A percentile compares a stretch with the other conserved stretches of the same genome.
Evolutionary conservation across 768 basidiomycete species (phyloP).

Genomic region (Amanita molliuscula): DNA sequence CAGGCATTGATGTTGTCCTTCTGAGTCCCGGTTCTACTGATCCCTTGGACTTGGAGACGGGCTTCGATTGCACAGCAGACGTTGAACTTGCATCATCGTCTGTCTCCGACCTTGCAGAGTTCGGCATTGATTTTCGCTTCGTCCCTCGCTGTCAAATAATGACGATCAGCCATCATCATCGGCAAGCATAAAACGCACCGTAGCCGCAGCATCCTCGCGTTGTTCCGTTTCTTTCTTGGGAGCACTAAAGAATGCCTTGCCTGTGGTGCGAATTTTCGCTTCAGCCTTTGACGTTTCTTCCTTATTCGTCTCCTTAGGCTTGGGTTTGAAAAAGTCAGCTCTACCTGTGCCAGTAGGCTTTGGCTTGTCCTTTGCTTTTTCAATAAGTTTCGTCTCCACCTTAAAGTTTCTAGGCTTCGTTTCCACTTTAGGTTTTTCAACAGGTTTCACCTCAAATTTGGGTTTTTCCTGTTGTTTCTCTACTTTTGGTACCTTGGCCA

Average conservation of each 20-base stretch:
- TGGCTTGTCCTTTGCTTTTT: slow-evolving; percentile 16
- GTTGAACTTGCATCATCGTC: slow-evolving; percentile 14
- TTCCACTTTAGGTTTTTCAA: slow-evolving; percentile 16
- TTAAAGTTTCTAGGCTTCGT: slow-evolving; percentile 38
- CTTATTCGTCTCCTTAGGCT: slow-evolving; percentile 20
- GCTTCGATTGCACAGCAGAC: not conserved
- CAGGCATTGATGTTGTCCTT: not conserved
- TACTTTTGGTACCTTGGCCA: slow-evolving; percentile 9
- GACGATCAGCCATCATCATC: not conserved
- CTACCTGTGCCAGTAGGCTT: slow-evolving; percentile 39
- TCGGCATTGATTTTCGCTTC: slow-evolving; percentile 33
- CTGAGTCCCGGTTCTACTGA: not conserved
- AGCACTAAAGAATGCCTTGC: slow-evolving; percentile 9
- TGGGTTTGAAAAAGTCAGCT: slow-evolving; percentile 51
- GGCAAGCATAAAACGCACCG: not conserved
- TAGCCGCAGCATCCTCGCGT: slow-evolving; percentile 13
- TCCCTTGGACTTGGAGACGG: slow-evolving; percentile 5
- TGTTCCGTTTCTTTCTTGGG: slow-evolving; percentile 9
- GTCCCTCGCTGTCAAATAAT: slow-evolving; percentile 20
- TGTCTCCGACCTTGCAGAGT: slow-evolving; percentile 16
- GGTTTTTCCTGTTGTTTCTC: slow-evolving; percentile 11
- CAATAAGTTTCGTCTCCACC: slow-evolving; percentile 29
- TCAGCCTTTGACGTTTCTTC: slow-evolving; percentile 12
- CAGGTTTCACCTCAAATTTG: slow-evolving; percentile 15
- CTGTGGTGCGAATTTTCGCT: slow-evolving; percentile 8